These are phyloP conservation scores for Penicillium paxilli DNA, from an alignment of 495 filamentous ascomycete species.

Conservation along the genomic window DNA sequence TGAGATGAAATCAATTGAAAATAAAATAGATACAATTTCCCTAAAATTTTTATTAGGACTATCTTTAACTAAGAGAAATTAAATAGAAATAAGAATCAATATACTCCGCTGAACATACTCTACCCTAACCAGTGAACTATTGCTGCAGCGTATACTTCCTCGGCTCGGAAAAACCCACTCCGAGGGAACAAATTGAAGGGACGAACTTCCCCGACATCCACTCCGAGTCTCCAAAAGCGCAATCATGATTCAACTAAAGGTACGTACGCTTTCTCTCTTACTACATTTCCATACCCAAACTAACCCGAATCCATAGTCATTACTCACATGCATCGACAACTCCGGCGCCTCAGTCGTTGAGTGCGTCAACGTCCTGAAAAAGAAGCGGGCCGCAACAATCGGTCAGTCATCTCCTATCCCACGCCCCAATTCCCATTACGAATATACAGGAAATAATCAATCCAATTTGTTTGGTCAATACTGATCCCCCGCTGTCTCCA, in stretches of 20 bases:
- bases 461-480: too few species aligned
- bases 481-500: constrained; percentile 31
- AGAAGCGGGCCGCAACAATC: constrained; percentile 86
- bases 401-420: constrained; percentile 55
- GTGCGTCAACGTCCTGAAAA: constrained; percentile 87
- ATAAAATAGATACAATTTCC: too few species aligned
- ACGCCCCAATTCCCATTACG: neutral
- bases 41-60: too few species aligned
- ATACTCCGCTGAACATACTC: too few species aligned
- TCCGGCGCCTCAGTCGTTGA: constrained; percentile 97
- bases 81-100: too few species aligned
- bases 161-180: constrained; percentile 25
- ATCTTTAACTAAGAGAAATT: too few species aligned
- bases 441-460: too few species aligned
- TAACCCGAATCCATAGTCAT: constrained; percentile 61
- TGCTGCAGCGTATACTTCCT: neutral
- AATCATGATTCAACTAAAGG: constrained; percentile 99
- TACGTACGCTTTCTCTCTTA: too few species aligned
- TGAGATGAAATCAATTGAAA: too few species aligned
- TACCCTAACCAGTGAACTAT: too few species aligned
- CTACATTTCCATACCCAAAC: neutral
- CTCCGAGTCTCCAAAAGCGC: constrained; percentile 19
- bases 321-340: constrained; percentile 99
- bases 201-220: constrained; percentile 1
- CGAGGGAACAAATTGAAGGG: constrained; percentile 29